A percentile compares a stretch with the other conserved stretches of the same genome.
These are phyloP conservation scores for Blepharisma undulans DNA, from an alignment of 169 alveolate genomes.

Conservation along the genomic window DNA sequence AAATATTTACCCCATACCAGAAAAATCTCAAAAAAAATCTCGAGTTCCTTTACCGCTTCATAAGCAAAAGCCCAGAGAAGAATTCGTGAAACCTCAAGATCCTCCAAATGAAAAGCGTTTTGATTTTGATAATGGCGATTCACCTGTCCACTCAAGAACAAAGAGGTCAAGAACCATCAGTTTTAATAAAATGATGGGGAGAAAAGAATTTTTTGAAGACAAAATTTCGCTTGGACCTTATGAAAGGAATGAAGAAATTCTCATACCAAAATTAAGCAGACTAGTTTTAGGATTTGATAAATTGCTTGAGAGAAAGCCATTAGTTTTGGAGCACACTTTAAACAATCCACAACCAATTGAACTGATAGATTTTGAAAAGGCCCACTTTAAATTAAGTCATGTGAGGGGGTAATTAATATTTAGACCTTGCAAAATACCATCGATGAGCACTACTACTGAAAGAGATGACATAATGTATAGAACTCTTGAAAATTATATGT, in stretches of 20 bases:
- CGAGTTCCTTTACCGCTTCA: background rate
- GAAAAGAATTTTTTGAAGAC: background rate
- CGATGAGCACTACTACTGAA: background rate
- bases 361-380: background rate
- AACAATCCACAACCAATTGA: slow-evolving; percentile 8
- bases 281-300: background rate
- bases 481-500: slow-evolving; percentile 11
- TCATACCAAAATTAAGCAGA: background rate
- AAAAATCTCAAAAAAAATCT: background rate
- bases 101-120: slow-evolving; percentile 30
- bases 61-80: background rate
- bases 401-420: background rate
- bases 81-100: background rate
- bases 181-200: background rate
- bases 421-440: slow-evolving; percentile 17
- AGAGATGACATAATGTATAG: slow-evolving; percentile 35
- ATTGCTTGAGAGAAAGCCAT: background rate
- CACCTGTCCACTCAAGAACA: background rate
- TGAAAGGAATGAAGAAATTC: background rate
- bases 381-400: background rate
- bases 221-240: background rate
- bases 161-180: background rate
- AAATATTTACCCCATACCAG: background rate
- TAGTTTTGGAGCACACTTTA: background rate
- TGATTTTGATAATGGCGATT: background rate